Evolutionary conservation across 2,329 filamentous ascomycete genomes (phyloP).

Genomic region (Trichoderma harzianum): DNA sequence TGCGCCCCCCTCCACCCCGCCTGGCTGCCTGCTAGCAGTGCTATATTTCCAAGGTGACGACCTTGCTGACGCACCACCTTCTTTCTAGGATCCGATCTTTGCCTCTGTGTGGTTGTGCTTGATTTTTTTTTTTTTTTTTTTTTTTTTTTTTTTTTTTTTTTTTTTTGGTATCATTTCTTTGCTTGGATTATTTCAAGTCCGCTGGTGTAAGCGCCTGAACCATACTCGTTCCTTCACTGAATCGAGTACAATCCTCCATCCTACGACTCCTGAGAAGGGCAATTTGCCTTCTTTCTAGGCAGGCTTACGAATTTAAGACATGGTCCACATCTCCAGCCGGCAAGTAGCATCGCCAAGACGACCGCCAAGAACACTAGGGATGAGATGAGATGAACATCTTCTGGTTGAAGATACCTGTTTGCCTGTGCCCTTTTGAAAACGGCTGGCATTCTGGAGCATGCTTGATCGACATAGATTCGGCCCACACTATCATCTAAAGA

Average conservation of each 20-base stretch:
- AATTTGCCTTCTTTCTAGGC: neutral
- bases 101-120: neutral
- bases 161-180: no score
- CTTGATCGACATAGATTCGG: neutral
- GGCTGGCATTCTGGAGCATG: neutral
- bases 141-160: no score
- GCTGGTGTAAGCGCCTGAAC: no score
- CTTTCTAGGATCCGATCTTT: neutral
- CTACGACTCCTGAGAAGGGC: neutral
- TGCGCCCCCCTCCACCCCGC: neutral
- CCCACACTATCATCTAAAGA: neutral
- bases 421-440: neutral
- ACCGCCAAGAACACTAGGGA: slow-evolving; percentile 17
- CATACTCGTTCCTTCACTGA: no score
- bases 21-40: neutral
- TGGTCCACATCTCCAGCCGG: neutral
- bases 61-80: slow-evolving; percentile 14
- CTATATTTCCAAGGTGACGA: neutral
- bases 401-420: neutral
- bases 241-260: neutral
- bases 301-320: slow-evolving; percentile 9
- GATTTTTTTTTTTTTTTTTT: neutral
- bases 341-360: neutral
- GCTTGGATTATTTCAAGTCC: no score
- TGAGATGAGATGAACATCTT: neutral